Conservation (phyloP, 345 rosid genomes). For the Eucalyptus erythrocorys region DNA sequence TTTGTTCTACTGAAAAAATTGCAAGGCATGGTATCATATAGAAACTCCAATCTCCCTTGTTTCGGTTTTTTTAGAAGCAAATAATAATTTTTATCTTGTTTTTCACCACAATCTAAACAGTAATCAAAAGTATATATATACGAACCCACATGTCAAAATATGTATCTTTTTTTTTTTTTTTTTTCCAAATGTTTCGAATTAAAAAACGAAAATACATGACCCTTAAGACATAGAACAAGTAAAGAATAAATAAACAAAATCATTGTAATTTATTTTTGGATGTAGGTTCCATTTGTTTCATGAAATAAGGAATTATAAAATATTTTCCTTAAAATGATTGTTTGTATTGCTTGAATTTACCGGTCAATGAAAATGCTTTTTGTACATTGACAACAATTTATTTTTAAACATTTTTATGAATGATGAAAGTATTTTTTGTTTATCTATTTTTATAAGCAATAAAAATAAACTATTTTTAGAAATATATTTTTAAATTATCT, state of each 20-base stretch:
- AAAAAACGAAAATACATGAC: not conserved
- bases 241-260: not conserved
- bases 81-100: not conserved
- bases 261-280: not conserved
- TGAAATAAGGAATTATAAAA: not conserved
- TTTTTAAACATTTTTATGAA: too few species aligned
- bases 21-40: not conserved
- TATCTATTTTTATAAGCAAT: not conserved
- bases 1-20: not conserved
- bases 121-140: not conserved
- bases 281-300: fast-evolving
- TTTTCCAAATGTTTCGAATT: not conserved
- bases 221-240: not conserved
- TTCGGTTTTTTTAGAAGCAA: not conserved
- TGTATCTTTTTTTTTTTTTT: not conserved
- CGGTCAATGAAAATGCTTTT: not conserved
- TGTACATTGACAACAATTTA: too few species aligned
- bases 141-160: not conserved
- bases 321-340: too few species aligned
- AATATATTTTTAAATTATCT: too few species aligned
- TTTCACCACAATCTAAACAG: not conserved
- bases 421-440: too few species aligned
- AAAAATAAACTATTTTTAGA: too few species aligned
- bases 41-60: not conserved
- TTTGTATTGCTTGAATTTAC: not conserved